phyloP scores from a whole-genome alignment of 208 protist species.

The Leishmania gerbilli region DNA sequence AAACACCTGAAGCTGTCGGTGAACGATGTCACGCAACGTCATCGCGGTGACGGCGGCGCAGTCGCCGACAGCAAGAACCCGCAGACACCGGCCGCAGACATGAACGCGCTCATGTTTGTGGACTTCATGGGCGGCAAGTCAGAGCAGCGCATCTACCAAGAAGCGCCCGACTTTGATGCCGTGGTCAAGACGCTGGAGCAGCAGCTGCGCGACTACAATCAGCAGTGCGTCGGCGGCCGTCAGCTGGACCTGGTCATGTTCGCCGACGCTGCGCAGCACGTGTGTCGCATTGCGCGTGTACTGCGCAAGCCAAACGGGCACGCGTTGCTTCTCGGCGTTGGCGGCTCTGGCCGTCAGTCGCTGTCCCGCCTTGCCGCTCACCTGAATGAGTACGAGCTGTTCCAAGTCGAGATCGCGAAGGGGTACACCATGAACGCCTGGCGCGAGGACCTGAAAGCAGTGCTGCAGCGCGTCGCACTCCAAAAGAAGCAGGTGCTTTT shows the following conservation, averaged over 20 bases:
- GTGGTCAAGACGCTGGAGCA: slow-evolving; percentile 86
- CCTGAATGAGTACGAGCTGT: slow-evolving; percentile 94
- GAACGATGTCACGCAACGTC: slow-evolving; percentile 60
- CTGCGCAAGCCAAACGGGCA: slow-evolving; percentile 97
- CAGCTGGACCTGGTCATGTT: slow-evolving; percentile 98
- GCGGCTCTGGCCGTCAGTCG: slow-evolving; percentile 97
- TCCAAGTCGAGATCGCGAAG: slow-evolving; percentile 97
- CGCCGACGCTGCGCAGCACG: slow-evolving; percentile 96
- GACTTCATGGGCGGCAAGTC: slow-evolving; percentile 90
- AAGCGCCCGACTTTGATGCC: slow-evolving; percentile 84
- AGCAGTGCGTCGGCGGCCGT: slow-evolving; percentile 58
- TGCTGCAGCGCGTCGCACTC: slow-evolving; percentile 92
- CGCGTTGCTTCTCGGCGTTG: slow-evolving; percentile 97
- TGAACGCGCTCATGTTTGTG: slow-evolving; percentile 87
- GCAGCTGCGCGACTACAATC: slow-evolving; percentile 96
- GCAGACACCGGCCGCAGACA: not conserved
- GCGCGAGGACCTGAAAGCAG: slow-evolving; percentile 96
- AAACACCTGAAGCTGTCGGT: slow-evolving; percentile 82
- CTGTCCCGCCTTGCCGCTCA: slow-evolving; percentile 95
- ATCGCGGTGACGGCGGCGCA: not conserved
- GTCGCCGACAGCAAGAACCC: not conserved
- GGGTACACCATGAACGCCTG: slow-evolving; percentile 96
- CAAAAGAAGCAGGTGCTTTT: slow-evolving; percentile 97
- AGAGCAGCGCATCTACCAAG: slow-evolving; percentile 85
- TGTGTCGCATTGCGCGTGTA: slow-evolving; percentile 95